Base-by-base conservation (phyloP, 2,329 filamentous ascomycete species). In the Colletotrichum trifolii region DNA sequence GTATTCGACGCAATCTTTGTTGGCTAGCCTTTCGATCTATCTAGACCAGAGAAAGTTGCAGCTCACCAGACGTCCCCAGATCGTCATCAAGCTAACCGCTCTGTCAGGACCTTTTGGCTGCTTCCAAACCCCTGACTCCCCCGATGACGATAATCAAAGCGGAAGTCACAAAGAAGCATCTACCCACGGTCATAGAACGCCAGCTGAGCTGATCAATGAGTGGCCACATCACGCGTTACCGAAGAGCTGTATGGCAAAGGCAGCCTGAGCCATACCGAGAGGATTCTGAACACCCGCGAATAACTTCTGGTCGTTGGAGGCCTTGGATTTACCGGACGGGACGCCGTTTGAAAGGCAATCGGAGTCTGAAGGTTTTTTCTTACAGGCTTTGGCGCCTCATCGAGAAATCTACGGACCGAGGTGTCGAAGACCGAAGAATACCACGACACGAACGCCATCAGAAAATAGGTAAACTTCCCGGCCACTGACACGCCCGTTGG, bases 161-260 rank as follows among this genome's bases (percentile, higher is more conserved):
- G 5, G 48, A 60, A 6, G 71, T 73, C 71, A 75, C 74, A 39
- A 68, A 59, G 43, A 71, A 69, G 6, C 64, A 70, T 8, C 73
- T 72, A 2, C 71, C 68, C 2, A 76, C 70, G 8, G 75, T 71
- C 64, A 76, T 60, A 1, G 72, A 69, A 2, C 73, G 71, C 38
- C 74, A 64, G 43, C 74, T 74, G n/a, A 75, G 59, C 15, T 72
- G 68, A 47, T 74, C 73, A 33, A 76, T 69, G 5, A 75, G 66
- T 4, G 69, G 69, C 73, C 73, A 76, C 0, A 75, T n/a, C 58
- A 57, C 34, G 74, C 71, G 69, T 75, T 75, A 4, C 73, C 71
- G 3, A 74, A 57, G 10, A 76, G 65, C 47, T 74, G 73, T 13
- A 76, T 69, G 3, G 73, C 73, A 45, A 69, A 71, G n/a, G 73